phyloP scores from a whole-genome alignment of 164 flowering plant genomes.

The Brasenia schreberi region DNA sequence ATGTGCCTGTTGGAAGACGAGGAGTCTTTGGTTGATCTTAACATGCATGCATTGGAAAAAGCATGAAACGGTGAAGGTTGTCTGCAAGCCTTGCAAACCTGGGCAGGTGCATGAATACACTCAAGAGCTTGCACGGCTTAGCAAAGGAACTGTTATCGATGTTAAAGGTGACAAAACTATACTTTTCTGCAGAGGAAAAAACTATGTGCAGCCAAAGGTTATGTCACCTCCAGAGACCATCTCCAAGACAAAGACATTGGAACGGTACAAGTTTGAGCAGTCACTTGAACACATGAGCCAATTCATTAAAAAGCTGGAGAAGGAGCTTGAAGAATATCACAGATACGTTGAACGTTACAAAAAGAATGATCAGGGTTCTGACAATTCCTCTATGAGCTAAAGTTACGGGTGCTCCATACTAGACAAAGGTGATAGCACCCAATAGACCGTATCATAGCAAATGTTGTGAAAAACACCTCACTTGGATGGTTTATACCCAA shows the following conservation, averaged over 20 bases:
- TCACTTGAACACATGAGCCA: slow-evolving; percentile 88
- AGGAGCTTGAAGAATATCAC: slow-evolving; percentile 77
- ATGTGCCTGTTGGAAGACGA: slow-evolving; percentile 80
- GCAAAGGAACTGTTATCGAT: slow-evolving; percentile 77
- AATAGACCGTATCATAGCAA: too few species aligned
- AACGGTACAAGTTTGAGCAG: slow-evolving; percentile 61
- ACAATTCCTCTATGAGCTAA: background rate
- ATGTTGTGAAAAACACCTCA: too few species aligned
- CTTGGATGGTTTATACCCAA: too few species aligned
- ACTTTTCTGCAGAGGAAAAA: slow-evolving; percentile 81
- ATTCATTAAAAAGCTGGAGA: slow-evolving; percentile 86
- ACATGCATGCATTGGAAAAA: slow-evolving; percentile 97
- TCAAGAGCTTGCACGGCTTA: slow-evolving; percentile 66
- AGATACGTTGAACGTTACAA: slow-evolving; percentile 45
- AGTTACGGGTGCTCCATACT: too few species aligned
- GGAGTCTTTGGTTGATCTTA: slow-evolving; percentile 97
- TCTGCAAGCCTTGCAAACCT: slow-evolving; percentile 75
- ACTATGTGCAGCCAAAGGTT: slow-evolving; percentile 72
- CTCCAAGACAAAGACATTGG: slow-evolving; percentile 81
- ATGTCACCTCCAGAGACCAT: slow-evolving; percentile 87
- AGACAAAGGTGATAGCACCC: too few species aligned
- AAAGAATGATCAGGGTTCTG: slow-evolving; percentile 9
- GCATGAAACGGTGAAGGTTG: slow-evolving; percentile 85
- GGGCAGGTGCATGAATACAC: slow-evolving; percentile 81
- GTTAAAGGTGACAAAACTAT: slow-evolving; percentile 62